Percentiles rank a stretch among this genome's conserved stretches.
phyloP scores from a whole-genome alignment of 2,329 filamentous ascomycete genomes.

The Fonsecaea erecta region DNA sequence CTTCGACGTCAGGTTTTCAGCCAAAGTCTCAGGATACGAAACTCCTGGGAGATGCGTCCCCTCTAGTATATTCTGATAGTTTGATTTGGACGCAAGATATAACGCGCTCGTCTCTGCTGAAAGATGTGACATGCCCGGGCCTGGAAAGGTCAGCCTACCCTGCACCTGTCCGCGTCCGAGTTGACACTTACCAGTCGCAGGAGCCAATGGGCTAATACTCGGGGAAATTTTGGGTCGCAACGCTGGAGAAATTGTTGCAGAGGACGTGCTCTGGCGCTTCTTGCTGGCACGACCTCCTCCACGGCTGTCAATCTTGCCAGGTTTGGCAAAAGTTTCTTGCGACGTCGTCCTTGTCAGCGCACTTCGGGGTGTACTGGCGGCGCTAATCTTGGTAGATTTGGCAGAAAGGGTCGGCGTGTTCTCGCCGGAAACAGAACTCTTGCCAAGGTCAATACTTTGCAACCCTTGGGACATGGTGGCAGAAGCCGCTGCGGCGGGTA shows the following conservation, averaged over 20 bases:
- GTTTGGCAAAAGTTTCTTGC: conserved; percentile 45
- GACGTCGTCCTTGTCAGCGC: conserved; percentile 41
- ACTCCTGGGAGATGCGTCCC: conserved; percentile 89
- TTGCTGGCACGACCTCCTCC: conserved; percentile 60
- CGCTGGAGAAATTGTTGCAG: conserved; percentile 81
- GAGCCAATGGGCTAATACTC: conserved; percentile 88
- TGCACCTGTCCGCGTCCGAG: conserved; percentile 37
- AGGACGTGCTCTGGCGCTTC: conserved; percentile 72
- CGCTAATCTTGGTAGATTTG: conserved; percentile 65
- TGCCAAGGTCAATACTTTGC: conserved; percentile 55
- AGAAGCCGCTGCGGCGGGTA: conserved; percentile 72
- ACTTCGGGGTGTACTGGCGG: conserved; percentile 50
- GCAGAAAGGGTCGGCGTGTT: conserved; percentile 67
- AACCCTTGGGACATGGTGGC: conserved; percentile 54
- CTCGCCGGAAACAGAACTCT: conserved; percentile 49
- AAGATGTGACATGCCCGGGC: conserved; percentile 45
- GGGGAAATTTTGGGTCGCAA: conserved; percentile 88
- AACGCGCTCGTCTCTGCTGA: conserved; percentile 68
- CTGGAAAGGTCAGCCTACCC: conserved; percentile 27
- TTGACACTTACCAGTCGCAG: conserved; percentile 63
- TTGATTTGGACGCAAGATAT: conserved; percentile 89
- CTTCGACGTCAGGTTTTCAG: conserved; percentile 93
- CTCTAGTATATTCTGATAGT: conserved; percentile 96
- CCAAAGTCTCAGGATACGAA: conserved; percentile 86
- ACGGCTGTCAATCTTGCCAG: conserved; percentile 32